Evolutionary conservation across 1,284 basidiomycete genomes (phyloP).

Genomic region (Puccinia horiana): DNA sequence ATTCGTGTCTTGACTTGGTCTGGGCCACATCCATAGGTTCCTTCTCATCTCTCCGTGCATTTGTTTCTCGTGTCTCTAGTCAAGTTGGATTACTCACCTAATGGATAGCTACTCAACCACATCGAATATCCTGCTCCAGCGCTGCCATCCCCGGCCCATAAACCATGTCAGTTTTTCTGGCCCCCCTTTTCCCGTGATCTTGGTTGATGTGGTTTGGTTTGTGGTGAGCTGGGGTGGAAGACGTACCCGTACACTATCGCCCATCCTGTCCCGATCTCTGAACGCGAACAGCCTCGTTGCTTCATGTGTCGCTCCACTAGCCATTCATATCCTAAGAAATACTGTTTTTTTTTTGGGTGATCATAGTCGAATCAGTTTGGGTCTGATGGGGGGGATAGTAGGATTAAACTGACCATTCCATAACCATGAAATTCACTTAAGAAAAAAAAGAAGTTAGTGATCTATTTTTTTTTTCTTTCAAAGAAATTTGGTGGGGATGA

Average conservation of each 20-base stretch:
- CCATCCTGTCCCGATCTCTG: conserved; percentile 74
- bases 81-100: conserved; percentile 41
- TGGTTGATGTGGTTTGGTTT: no score
- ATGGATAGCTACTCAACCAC: conserved; percentile 56
- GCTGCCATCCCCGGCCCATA: not conserved
- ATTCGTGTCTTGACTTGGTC: conserved; percentile 94
- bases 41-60: not conserved
- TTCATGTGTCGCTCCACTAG: conserved; percentile 67
- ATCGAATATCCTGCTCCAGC: conserved; percentile 58
- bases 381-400: no score
- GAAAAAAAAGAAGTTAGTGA: not conserved
- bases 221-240: no score
- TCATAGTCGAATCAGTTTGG: not conserved
- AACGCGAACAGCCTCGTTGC: conserved; percentile 60
- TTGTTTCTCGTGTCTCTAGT: conserved; percentile 49
- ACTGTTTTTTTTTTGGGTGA: conserved; percentile 61
- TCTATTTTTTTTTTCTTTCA: not conserved
- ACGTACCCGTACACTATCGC: conserved; percentile 79
- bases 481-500: no score
- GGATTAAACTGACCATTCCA: conserved; percentile 37
- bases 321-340: conserved; percentile 91
- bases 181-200: not conserved
- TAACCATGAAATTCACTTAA: conserved; percentile 47
- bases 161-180: not conserved
- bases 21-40: conserved; percentile 26